Evolutionary conservation across 1,284 basidiomycete species (phyloP).

Genomic region (Porodaedalea pini): DNA sequence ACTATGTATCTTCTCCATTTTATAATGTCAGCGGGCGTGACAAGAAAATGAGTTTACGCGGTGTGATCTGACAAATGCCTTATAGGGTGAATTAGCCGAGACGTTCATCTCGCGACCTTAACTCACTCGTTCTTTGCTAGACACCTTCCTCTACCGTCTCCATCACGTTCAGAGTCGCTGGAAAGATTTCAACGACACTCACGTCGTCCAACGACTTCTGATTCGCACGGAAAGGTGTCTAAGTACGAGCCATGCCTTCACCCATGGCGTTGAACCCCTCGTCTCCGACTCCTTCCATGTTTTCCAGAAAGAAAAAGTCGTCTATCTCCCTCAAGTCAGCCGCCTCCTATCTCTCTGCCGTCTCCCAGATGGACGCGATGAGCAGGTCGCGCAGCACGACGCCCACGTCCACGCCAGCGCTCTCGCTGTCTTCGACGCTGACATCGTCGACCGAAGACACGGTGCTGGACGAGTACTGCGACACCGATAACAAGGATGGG

Average conservation of each 20-base stretch:
- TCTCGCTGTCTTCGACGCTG: constrained; percentile 19
- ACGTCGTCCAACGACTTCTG: not conserved
- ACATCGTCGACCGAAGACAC: constrained; percentile 11
- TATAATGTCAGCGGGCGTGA: too few species aligned
- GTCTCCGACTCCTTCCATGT: constrained; percentile 52
- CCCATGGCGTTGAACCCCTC: constrained; percentile 46
- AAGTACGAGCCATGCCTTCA: constrained; percentile 39
- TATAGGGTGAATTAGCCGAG: too few species aligned
- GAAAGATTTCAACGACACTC: not conserved
- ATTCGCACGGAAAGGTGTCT: not conserved
- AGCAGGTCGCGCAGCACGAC: constrained; percentile 9
- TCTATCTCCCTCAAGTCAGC: constrained; percentile 53
- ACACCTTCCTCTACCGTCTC: not conserved
- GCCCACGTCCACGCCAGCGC: constrained; percentile 17
- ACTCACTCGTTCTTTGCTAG: not conserved
- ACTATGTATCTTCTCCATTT: too few species aligned
- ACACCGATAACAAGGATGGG: constrained; percentile 43
- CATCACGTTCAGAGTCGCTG: not conserved
- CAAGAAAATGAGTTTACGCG: too few species aligned
- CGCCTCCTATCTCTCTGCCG: constrained; percentile 56
- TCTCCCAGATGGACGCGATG: constrained; percentile 21
- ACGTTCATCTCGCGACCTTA: not conserved
- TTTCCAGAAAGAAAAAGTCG: constrained; percentile 56
- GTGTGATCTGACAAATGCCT: too few species aligned
- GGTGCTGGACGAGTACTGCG: constrained; percentile 5